These are phyloP conservation scores for Ceratocystiopsis brevicomis DNA, from an alignment of 2,329 filamentous ascomycete species.

Conservation along the genomic window DNA sequence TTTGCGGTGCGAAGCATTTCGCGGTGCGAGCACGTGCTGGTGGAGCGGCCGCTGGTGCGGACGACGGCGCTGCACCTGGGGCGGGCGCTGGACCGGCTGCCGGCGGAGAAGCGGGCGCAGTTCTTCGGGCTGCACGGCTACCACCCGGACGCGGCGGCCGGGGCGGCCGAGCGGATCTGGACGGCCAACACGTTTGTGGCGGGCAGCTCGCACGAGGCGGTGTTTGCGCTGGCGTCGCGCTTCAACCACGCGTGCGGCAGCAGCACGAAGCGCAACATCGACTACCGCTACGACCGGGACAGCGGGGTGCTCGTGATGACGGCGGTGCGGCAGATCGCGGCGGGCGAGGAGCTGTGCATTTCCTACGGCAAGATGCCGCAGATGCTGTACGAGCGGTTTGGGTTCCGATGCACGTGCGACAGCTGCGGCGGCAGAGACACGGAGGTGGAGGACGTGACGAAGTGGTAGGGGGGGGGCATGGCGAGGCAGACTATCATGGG, in stretches of 20 bases:
- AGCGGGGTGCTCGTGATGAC: slow-evolving; percentile 22
- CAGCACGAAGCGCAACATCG: slow-evolving; percentile 20
- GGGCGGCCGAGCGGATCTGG: slow-evolving; percentile 11
- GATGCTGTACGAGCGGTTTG: slow-evolving; percentile 8
- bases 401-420: slow-evolving; percentile 11
- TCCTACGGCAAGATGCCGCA: slow-evolving; percentile 10
- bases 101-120: slow-evolving; percentile 13
- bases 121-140: slow-evolving; percentile 20
- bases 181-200: slow-evolving; percentile 13
- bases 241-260: slow-evolving; percentile 38
- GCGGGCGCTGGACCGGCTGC: slow-evolving; percentile 19
- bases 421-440: slow-evolving; percentile 3
- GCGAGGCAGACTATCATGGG: background rate
- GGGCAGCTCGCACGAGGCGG: slow-evolving; percentile 4
- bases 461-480: background rate
- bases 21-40: slow-evolving; percentile 22
- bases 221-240: slow-evolving; percentile 25
- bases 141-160: slow-evolving; percentile 7
- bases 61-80: slow-evolving; percentile 15
- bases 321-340: slow-evolving; percentile 9
- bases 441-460: slow-evolving; percentile 3
- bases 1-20: slow-evolving; percentile 24
- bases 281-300: slow-evolving; percentile 22
- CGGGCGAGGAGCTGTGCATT: slow-evolving; percentile 11
- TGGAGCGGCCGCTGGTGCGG: slow-evolving; percentile 25